Evolutionary conservation across 1,284 basidiomycete species (phyloP).

Genomic region (Trichosporon sp.): DNA sequence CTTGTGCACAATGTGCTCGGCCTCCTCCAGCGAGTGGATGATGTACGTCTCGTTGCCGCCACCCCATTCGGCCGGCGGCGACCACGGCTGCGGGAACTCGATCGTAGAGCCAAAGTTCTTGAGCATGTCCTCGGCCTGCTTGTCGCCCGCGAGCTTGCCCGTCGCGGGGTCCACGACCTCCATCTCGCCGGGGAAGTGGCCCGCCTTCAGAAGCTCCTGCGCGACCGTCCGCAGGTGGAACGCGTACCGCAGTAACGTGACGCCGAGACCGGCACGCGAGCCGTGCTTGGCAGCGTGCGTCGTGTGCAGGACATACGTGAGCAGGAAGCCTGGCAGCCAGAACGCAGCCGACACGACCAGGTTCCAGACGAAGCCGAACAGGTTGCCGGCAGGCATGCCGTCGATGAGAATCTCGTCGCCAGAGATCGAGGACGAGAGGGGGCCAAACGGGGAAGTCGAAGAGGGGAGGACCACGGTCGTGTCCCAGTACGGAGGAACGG

Average conservation of each 20-base stretch:
- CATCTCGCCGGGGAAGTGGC: constrained; percentile 38
- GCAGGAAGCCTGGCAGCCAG: constrained; percentile 92
- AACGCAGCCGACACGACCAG: constrained; percentile 88
- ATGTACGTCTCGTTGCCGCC: constrained; percentile 13
- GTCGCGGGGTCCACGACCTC: constrained; percentile 31
- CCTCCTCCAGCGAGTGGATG: constrained; percentile 50
- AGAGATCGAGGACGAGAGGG: constrained; percentile 48
- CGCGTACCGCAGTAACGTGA: constrained; percentile 90
- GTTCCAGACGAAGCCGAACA: constrained; percentile 51
- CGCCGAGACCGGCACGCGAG: constrained; percentile 85
- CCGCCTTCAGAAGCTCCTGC: constrained; percentile 42
- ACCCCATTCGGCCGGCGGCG: neutral
- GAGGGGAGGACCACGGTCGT: constrained; percentile 75
- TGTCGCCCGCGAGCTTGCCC: constrained; percentile 26
- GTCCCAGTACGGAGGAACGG: constrained; percentile 95
- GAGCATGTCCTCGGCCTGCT: constrained; percentile 40
- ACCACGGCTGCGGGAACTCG: neutral
- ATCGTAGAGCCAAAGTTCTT: constrained; percentile 22
- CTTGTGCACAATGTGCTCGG: constrained; percentile 40
- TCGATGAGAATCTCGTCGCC: constrained; percentile 57
- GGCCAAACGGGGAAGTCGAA: constrained; percentile 50
- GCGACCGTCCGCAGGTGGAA: constrained; percentile 66
- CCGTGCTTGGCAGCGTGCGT: constrained; percentile 93
- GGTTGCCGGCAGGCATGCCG: constrained; percentile 56
- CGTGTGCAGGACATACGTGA: constrained; percentile 88